A percentile compares a stretch with the other conserved stretches of the same genome.
phyloP scores from a whole-genome alignment of 306 rosid species.

The Prinsepia uniflora region DNA sequence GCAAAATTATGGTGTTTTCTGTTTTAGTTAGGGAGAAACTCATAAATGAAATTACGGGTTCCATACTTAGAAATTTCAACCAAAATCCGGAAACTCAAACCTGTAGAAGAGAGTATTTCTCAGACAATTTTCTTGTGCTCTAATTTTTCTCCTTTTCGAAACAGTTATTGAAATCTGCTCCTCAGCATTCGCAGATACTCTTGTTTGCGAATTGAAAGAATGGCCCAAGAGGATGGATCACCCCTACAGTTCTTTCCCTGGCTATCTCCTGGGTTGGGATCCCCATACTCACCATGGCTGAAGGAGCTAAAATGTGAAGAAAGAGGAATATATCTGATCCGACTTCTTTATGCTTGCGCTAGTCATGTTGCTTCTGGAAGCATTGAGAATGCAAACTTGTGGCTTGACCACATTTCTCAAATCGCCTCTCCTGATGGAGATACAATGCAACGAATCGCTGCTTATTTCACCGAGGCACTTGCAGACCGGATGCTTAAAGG shows the following conservation, averaged over 20 bases:
- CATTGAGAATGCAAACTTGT: slow-evolving; percentile 63
- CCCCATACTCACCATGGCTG: slow-evolving; percentile 56
- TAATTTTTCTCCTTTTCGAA: slow-evolving; percentile 11
- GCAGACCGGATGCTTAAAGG: slow-evolving; percentile 57
- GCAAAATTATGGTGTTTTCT: neutral
- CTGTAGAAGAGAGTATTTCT: neutral
- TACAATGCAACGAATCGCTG: slow-evolving; percentile 63
- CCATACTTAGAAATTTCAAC: neutral
- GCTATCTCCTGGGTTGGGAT: slow-evolving; percentile 45
- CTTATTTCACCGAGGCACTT: slow-evolving; percentile 76
- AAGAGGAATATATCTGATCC: slow-evolving; percentile 47
- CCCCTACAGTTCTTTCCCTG: slow-evolving; percentile 31
- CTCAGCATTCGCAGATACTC: neutral
- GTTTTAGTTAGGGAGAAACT: neutral
- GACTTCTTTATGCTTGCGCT: slow-evolving; percentile 60
- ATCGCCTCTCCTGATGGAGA: slow-evolving; percentile 67
- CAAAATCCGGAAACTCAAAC: neutral
- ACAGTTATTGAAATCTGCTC: slow-evolving; percentile 7
- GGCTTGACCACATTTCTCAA: slow-evolving; percentile 64
- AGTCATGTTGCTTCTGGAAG: slow-evolving; percentile 64
- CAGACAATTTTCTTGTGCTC: neutral
- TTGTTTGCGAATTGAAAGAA: slow-evolving; percentile 15
- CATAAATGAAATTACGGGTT: neutral
- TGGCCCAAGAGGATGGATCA: slow-evolving; percentile 43
- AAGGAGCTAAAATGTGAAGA: slow-evolving; percentile 51